Evolutionary conservation across 805 yeast species (phyloP).

Genomic region (Candida andamanensis): DNA sequence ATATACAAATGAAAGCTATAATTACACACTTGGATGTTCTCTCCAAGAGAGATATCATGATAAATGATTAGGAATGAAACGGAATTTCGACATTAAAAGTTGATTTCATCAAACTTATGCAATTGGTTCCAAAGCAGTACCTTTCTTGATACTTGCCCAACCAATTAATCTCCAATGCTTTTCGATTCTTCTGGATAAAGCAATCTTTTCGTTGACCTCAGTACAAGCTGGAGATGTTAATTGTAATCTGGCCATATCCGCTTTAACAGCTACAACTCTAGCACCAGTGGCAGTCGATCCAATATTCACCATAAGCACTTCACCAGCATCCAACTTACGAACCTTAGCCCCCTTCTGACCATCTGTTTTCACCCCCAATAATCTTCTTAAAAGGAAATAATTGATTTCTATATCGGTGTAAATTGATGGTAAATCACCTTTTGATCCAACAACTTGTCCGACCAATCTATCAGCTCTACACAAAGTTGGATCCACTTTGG

Average conservation of each 20-base stretch:
- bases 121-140: constrained; percentile 81
- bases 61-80: constrained; percentile 2
- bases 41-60: no score
- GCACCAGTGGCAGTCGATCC: constrained; percentile 99
- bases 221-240: constrained; percentile 99
- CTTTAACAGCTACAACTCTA: constrained; percentile 94
- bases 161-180: constrained; percentile 99
- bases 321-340: constrained; percentile 88
- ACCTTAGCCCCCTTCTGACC: constrained; percentile 93
- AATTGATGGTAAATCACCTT: constrained; percentile 91
- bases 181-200: constrained; percentile 97
- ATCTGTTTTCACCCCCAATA: constrained; percentile 97
- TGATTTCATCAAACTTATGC: no score
- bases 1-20: constrained; percentile 12
- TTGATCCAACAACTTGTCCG: constrained; percentile 98
- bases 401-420: constrained; percentile 97
- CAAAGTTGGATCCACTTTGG: constrained; percentile 96
- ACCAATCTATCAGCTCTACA: constrained; percentile 99
- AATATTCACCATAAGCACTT: constrained; percentile 96
- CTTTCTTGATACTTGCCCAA: constrained; percentile 98
- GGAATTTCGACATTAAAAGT: constrained; percentile 4
- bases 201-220: constrained; percentile 96
- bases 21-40: constrained; percentile 15
- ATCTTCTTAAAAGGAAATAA: constrained; percentile 92
- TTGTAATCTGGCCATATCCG: constrained; percentile 98